These are phyloP conservation scores for Lactifluus rugatus DNA, from an alignment of 768 basidiomycete genomes.

Conservation along the genomic window DNA sequence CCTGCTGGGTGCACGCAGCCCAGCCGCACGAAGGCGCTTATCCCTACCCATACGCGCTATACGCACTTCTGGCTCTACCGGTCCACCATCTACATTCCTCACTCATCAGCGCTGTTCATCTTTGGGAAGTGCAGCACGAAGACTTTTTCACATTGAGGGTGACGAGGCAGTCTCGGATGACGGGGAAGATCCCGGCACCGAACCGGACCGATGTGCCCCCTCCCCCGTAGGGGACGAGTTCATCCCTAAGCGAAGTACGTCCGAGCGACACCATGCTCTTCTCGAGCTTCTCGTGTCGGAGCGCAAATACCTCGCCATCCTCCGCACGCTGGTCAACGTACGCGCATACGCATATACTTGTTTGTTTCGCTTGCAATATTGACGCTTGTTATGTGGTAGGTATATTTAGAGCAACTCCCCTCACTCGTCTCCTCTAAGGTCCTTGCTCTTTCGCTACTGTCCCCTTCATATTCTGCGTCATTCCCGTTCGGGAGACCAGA, in stretches of 20 bases:
- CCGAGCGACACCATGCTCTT: conserved; percentile 55
- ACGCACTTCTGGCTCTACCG: neutral
- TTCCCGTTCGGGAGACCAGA: conserved; percentile 8
- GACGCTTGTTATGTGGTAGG: conserved; percentile 30
- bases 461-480: conserved; percentile 25
- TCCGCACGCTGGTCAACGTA: conserved; percentile 70
- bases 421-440: conserved; percentile 26
- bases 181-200: conserved; percentile 22
- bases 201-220: neutral
- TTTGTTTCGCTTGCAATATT: neutral
- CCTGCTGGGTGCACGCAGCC: neutral
- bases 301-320: conserved; percentile 67
- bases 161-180: conserved; percentile 25
- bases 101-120: conserved; percentile 10
- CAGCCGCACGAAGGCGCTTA: conserved; percentile 6
- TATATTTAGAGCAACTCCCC: conserved; percentile 30
- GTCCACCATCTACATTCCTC: conserved; percentile 5
- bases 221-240: neutral
- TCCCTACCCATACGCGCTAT: conserved; percentile 7
- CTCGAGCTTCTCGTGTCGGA: conserved; percentile 82
- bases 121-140: conserved; percentile 3
- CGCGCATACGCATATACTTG: conserved; percentile 23
- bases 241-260: conserved; percentile 7
- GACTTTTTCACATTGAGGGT: conserved; percentile 29
- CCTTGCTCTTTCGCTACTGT: conserved; percentile 22